phyloP scores from a whole-genome alignment of 176 grass and related monocot genomes.

The Typha latifolia region DNA sequence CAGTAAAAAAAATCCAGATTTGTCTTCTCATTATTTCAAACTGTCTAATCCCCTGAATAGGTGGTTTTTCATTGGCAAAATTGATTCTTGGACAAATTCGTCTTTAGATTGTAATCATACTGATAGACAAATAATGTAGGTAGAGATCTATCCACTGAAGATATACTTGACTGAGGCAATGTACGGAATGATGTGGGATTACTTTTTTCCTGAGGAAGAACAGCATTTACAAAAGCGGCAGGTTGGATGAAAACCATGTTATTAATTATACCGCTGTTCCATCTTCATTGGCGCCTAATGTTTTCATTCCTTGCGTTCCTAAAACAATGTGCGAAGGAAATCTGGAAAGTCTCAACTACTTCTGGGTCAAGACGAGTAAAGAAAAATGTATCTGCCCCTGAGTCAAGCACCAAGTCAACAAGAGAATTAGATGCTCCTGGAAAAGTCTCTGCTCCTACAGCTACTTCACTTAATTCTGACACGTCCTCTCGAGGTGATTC shows the following conservation, averaged over 20 bases:
- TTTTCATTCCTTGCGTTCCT: conserved; percentile 8
- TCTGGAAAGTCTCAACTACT: conserved; percentile 97
- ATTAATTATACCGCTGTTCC: conserved; percentile 6
- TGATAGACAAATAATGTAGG: conserved; percentile 35
- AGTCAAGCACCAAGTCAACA: conserved; percentile 32
- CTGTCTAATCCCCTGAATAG: no score
- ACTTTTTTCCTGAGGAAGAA: conserved; percentile 95
- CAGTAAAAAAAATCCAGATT: no score
- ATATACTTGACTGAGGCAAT: conserved; percentile 96
- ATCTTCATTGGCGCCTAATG: conserved; percentile 11
- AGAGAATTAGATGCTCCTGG: conserved; percentile 35
- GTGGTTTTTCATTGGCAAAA: no score
- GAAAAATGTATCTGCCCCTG: conserved; percentile 51
- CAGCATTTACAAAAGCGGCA: conserved; percentile 83
- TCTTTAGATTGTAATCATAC: conserved; percentile 7
- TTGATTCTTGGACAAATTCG: neutral
- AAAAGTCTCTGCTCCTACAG: conserved; percentile 5
- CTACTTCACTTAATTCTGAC: conserved; percentile 6
- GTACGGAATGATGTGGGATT: conserved; percentile 97
- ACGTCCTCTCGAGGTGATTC: conserved; percentile 22
- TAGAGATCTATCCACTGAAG: conserved; percentile 95
- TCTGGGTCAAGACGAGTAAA: conserved; percentile 57
- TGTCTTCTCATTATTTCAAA: no score
- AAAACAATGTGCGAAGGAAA: conserved; percentile 49
- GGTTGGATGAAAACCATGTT: conserved; percentile 36